Evolutionary conservation across 2,329 filamentous ascomycete genomes (phyloP).

Genomic region (Ophiobolus disseminans): DNA sequence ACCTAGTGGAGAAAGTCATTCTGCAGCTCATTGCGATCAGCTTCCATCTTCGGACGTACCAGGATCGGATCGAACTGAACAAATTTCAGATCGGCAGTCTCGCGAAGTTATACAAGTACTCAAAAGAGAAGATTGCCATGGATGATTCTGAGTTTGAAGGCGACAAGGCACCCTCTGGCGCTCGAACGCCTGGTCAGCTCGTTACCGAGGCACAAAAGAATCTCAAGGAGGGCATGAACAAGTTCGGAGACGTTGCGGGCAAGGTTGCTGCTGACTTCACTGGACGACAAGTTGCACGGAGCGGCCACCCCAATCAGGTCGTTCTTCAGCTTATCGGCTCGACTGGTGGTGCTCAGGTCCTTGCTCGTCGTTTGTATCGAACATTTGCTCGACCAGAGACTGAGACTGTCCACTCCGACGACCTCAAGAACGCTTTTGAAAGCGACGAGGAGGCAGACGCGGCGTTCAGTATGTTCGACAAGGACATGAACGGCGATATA

Average conservation of each 20-base stretch:
- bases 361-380: constrained; percentile 87
- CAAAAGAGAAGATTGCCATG: constrained; percentile 68
- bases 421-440: constrained; percentile 79
- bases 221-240: constrained; percentile 76
- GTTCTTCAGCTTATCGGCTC: constrained; percentile 77
- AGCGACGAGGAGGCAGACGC: constrained; percentile 86
- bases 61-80: constrained; percentile 88
- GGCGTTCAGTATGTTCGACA: constrained; percentile 92
- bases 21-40: constrained; percentile 94
- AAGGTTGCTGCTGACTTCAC: constrained; percentile 92
- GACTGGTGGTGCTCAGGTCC: constrained; percentile 76
- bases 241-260: constrained; percentile 84
- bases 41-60: constrained; percentile 90
- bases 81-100: constrained; percentile 82
- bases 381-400: constrained; percentile 78
- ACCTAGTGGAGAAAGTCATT: constrained; percentile 89
- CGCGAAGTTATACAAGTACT: constrained; percentile 69
- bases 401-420: constrained; percentile 78
- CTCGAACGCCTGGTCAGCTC: constrained; percentile 75
- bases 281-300: constrained; percentile 70
- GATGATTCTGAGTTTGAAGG: constrained; percentile 78
- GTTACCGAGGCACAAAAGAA: constrained; percentile 74
- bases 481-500: constrained; percentile 95
- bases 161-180: constrained; percentile 60
- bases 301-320: constrained; percentile 83